A percentile compares a stretch with the other conserved stretches of the same genome.
Conservation (phyloP, 2,329 filamentous ascomycete species). For the Ophiostoma populinum region DNA sequence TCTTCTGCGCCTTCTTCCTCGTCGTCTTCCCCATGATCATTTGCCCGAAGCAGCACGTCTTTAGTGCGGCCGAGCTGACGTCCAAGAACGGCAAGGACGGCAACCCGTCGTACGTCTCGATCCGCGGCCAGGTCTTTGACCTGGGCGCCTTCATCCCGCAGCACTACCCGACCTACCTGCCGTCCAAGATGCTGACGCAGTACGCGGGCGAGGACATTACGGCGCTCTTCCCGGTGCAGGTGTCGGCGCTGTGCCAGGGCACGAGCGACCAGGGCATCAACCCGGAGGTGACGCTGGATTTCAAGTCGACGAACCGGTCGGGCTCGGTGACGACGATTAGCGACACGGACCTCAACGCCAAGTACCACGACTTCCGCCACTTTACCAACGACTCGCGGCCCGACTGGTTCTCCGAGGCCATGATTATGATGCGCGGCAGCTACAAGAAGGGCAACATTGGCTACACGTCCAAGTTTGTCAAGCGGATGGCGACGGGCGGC, state of each 20-base stretch:
- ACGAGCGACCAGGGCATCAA: constrained; percentile 45
- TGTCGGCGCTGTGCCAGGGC: constrained; percentile 78
- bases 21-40: constrained; percentile 73
- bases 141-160: constrained; percentile 52
- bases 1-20: constrained; percentile 70
- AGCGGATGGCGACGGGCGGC: constrained; percentile 46
- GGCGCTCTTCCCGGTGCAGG: constrained; percentile 78
- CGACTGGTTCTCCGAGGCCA: constrained; percentile 87
- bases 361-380: constrained; percentile 86
- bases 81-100: constrained; percentile 55
- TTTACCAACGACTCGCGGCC: constrained; percentile 66
- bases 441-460: constrained; percentile 81
- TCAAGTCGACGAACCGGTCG: constrained; percentile 58
- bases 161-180: constrained; percentile 58
- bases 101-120: constrained; percentile 51
- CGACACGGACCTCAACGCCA: constrained; percentile 50
- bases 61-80: constrained; percentile 58
- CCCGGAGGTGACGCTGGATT: constrained; percentile 67
- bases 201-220: constrained; percentile 86
- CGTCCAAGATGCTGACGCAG: constrained; percentile 47
- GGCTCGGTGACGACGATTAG: constrained; percentile 49
- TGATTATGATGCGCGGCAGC: constrained; percentile 56
- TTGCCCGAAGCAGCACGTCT: constrained; percentile 84
- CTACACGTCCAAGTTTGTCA: constrained; percentile 63
- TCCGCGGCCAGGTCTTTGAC: constrained; percentile 82